Evolutionary conservation across 148 eudicot genomes (phyloP).

Genomic region (Rhododendron simsii): DNA sequence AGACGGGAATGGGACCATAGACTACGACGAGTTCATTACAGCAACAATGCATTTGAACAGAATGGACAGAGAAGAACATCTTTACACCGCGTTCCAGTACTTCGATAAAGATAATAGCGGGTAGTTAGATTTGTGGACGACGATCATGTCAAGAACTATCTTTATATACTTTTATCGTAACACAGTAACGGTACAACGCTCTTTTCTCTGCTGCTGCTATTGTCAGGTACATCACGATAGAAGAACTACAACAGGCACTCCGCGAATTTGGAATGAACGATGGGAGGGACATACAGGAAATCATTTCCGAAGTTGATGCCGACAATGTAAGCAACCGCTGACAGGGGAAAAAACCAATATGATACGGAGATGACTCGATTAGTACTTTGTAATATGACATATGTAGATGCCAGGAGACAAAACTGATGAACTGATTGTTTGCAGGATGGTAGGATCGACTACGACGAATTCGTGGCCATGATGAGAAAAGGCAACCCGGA

Average conservation of each 20-base stretch:
- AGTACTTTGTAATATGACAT: neutral
- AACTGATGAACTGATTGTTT: neutral
- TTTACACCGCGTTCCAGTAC: slow-evolving; percentile 94
- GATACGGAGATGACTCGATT: neutral
- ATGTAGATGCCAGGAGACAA: neutral
- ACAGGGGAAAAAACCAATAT: neutral
- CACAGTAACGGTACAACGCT: neutral
- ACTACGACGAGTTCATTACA: slow-evolving; percentile 96
- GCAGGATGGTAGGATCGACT: slow-evolving; percentile 79
- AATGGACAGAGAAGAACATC: slow-evolving; percentile 97
- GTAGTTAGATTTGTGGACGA: slow-evolving; percentile 27
- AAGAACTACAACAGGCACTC: slow-evolving; percentile 91
- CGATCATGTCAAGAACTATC: neutral
- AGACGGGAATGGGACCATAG: slow-evolving; percentile 95
- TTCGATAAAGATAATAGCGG: slow-evolving; percentile 98
- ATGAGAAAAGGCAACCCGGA: slow-evolving; percentile 73
- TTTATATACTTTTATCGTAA: neutral
- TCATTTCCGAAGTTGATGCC: slow-evolving; percentile 75
- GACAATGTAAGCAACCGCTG: slow-evolving; percentile 61
- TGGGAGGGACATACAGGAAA: slow-evolving; percentile 77
- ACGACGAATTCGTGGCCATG: slow-evolving; percentile 81
- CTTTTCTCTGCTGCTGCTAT: neutral
- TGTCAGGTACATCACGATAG: slow-evolving; percentile 71
- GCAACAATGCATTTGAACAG: slow-evolving; percentile 98
- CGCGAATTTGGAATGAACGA: slow-evolving; percentile 75